phyloP scores from a whole-genome alignment of 345 rosid genomes.

The Corchorus olitorius region DNA sequence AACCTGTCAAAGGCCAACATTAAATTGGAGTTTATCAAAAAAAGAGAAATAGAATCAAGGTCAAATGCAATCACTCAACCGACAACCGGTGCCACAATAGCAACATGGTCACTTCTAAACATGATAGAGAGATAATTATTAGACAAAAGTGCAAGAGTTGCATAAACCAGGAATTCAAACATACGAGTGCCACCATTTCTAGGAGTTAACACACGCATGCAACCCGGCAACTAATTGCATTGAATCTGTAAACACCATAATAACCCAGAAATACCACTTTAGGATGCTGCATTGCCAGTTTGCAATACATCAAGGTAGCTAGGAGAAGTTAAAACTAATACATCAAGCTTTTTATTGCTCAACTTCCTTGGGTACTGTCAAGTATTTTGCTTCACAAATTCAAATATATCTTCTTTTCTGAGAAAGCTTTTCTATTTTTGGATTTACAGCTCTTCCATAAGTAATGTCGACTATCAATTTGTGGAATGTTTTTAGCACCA shows the following conservation, averaged over 20 bases:
- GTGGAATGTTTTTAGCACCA: too few species aligned
- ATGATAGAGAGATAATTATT: neutral
- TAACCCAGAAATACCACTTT: neutral
- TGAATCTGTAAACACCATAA: neutral
- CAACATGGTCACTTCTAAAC: neutral
- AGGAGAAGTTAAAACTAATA: conserved; percentile 21
- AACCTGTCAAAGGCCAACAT: conserved; percentile 40
- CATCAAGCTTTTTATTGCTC: too few species aligned
- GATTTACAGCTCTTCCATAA: too few species aligned
- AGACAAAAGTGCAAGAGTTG: neutral
- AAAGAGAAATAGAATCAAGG: conserved; percentile 17
- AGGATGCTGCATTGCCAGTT: too few species aligned
- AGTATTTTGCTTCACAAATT: too few species aligned
- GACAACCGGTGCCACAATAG: neutral
- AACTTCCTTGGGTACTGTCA: too few species aligned
- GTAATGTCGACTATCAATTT: too few species aligned
- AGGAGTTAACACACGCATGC: neutral
- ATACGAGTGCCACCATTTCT: too few species aligned
- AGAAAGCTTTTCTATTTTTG: too few species aligned
- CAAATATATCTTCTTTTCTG: too few species aligned
- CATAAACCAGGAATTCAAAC: neutral
- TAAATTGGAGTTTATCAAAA: neutral
- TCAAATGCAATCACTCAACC: neutral
- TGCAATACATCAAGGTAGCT: neutral
- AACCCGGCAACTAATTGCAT: neutral